Conservation (phyloP, 75 land plant species). For the Picea sitchensis region DNA sequence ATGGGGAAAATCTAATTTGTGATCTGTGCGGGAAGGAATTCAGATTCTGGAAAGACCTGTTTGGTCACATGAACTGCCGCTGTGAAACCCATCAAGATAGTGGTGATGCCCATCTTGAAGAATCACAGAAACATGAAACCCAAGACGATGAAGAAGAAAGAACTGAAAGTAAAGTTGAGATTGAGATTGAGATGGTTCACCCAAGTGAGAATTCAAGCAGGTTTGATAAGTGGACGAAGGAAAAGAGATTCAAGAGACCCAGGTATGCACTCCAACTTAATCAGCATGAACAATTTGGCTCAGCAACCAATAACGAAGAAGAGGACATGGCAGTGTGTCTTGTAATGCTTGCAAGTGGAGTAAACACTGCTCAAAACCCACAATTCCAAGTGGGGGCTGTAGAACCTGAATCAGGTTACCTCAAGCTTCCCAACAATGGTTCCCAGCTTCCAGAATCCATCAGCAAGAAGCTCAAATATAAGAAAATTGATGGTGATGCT, state of each 20-base stretch:
- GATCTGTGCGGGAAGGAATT: slow-evolving; percentile 47
- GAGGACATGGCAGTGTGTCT: slow-evolving; percentile 21
- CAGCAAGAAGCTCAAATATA: background rate
- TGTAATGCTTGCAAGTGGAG: slow-evolving; percentile 19
- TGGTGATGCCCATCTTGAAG: no score
- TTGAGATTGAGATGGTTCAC: background rate
- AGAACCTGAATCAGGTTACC: background rate
- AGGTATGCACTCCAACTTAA: background rate
- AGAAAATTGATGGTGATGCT: background rate
- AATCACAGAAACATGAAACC: no score
- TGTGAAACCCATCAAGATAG: slow-evolving; percentile 9
- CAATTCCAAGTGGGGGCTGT: background rate
- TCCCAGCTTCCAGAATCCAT: background rate
- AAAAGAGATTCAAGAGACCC: slow-evolving; percentile 2
- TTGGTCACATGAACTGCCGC: slow-evolving; percentile 50
- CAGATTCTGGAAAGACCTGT: slow-evolving; percentile 37
- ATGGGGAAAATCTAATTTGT: slow-evolving; percentile 17
- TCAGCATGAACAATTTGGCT: background rate
- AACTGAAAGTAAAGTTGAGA: background rate
- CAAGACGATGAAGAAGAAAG: slow-evolving; percentile 17
- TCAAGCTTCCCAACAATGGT: background rate
- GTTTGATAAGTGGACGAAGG: background rate
- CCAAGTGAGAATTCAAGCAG: background rate
- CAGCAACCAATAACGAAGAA: slow-evolving; percentile 1
- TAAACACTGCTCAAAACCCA: background rate